These are phyloP conservation scores for Penicillium janthinellum DNA, from an alignment of 2,329 filamentous ascomycete species.

Conservation along the genomic window DNA sequence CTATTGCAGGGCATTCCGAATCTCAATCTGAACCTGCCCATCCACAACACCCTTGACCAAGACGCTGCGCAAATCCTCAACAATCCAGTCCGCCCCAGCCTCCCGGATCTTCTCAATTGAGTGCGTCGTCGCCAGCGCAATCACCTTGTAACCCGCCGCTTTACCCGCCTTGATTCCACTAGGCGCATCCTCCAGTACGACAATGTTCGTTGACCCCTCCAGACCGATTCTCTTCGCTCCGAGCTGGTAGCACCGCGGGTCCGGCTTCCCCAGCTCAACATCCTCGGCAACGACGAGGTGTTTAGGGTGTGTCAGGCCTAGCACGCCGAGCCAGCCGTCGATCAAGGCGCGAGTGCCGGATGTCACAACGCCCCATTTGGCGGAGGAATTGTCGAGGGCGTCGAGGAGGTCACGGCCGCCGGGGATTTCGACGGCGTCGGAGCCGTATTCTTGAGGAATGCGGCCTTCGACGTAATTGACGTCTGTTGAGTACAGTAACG, in stretches of 20 bases:
- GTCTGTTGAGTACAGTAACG: constrained; percentile 56
- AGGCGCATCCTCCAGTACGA: constrained; percentile 88
- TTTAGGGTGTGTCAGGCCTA: constrained; percentile 65
- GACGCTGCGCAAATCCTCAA: constrained; percentile 76
- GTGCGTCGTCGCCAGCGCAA: constrained; percentile 86
- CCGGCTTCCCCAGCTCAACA: constrained; percentile 73
- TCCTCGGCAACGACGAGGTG: constrained; percentile 75
- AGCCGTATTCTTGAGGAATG: constrained; percentile 75
- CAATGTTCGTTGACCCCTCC: constrained; percentile 53
- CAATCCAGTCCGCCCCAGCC: constrained; percentile 85
- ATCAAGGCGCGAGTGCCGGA: constrained; percentile 70
- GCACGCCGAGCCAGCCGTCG: constrained; percentile 69
- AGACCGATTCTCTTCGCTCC: constrained; percentile 64
- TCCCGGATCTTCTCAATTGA: constrained; percentile 68
- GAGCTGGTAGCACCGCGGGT: constrained; percentile 72
- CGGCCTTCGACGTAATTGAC: constrained; percentile 75
- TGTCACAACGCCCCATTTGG: constrained; percentile 82
- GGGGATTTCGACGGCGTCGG: constrained; percentile 81
- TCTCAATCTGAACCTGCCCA: constrained; percentile 67
- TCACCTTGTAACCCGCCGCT: constrained; percentile 79
- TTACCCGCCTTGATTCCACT: constrained; percentile 82
- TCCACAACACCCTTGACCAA: constrained; percentile 59
- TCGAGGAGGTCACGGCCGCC: constrained; percentile 74
- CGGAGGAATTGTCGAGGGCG: constrained; percentile 61
- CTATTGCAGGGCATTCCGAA: constrained; percentile 59